A percentile compares a stretch with the other conserved stretches of the same genome.
Evolutionary conservation across 2,329 filamentous ascomycete genomes (phyloP).

Genomic region (Penicillium sp.): DNA sequence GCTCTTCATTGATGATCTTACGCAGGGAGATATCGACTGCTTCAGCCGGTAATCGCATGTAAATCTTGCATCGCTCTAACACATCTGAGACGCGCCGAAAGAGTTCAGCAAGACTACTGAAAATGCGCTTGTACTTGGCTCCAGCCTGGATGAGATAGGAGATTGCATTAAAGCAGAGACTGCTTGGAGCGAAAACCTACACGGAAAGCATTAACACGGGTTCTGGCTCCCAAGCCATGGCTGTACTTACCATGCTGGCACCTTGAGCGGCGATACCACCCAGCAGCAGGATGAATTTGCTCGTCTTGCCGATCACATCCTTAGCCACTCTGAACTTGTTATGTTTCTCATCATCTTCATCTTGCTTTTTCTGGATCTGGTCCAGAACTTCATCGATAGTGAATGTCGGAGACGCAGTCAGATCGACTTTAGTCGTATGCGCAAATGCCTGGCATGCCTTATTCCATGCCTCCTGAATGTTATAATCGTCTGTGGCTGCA

Average conservation of each 20-base stretch:
- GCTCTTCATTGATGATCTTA: conserved; percentile 30
- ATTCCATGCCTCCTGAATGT: conserved; percentile 23
- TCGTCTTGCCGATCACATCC: conserved; percentile 28
- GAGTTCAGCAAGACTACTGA: conserved; percentile 27
- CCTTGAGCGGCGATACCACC: conserved; percentile 29
- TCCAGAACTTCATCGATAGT: conserved; percentile 28
- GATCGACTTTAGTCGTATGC: conserved; percentile 21
- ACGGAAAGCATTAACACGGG: too few relatives aligned
- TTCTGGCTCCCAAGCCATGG: neutral
- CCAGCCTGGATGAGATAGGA: conserved; percentile 31
- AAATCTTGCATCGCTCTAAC: conserved; percentile 33
- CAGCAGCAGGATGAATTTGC: conserved; percentile 26
- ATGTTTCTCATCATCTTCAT: conserved; percentile 27
- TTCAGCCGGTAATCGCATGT: conserved; percentile 25
- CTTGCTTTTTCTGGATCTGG: conserved; percentile 25
- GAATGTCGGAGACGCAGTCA: conserved; percentile 21
- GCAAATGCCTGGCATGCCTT: conserved; percentile 20
- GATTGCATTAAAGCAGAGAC: conserved; percentile 36
- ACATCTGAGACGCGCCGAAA: conserved; percentile 32
- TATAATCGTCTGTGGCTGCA: conserved; percentile 13
- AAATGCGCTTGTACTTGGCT: conserved; percentile 35
- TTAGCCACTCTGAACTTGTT: conserved; percentile 26
- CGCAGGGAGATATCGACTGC: conserved; percentile 29
- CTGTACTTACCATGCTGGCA: conserved; percentile 29
- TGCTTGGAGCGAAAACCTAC: conserved; percentile 32